Evolutionary conservation across 208 protist genomes (phyloP).

Genomic region (Acanthamoeba castellanii): DNA sequence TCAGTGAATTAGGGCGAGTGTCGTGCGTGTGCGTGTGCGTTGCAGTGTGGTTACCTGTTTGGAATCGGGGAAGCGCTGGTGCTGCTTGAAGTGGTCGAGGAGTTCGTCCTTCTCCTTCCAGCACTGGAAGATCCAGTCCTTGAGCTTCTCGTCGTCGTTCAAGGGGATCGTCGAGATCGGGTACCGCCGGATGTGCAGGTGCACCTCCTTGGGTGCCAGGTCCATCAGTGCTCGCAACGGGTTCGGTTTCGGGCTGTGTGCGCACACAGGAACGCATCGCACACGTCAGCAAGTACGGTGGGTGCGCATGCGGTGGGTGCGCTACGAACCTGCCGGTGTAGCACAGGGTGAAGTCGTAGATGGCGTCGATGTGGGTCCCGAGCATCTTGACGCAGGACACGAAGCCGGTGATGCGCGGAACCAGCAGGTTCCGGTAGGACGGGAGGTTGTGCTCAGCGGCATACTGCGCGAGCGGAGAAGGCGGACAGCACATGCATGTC

Average conservation of each 20-base stretch:
- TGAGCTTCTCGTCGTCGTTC: not conserved
- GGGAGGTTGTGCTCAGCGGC: slow-evolving; percentile 50
- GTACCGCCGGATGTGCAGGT: slow-evolving; percentile 55
- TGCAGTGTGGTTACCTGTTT: not conserved
- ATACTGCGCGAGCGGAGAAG: not conserved
- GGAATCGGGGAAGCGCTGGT: slow-evolving; percentile 13
- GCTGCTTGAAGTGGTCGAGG: slow-evolving; percentile 53
- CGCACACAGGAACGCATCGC: not conserved
- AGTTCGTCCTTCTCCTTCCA: slow-evolving; percentile 64
- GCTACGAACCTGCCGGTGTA: slow-evolving; percentile 33
- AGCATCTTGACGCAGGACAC: slow-evolving; percentile 56
- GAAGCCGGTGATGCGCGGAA: slow-evolving; percentile 71
- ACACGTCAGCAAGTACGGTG: too few relatives aligned
- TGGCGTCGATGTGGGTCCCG: slow-evolving; percentile 52
- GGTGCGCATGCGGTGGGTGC: too few relatives aligned
- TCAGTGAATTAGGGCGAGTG: not conserved
- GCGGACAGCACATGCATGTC: not conserved
- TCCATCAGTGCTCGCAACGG: slow-evolving; percentile 47
- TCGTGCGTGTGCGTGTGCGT: not conserved
- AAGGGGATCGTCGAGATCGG: slow-evolving; percentile 30
- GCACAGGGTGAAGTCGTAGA: slow-evolving; percentile 71
- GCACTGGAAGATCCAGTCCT: slow-evolving; percentile 49
- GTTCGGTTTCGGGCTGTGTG: not conserved
- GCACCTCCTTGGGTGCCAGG: slow-evolving; percentile 5
- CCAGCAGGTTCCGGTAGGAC: slow-evolving; percentile 69